Percentiles rank a stretch among this genome's conserved stretches.
phyloP scores from a whole-genome alignment of 371 early-diverging fungal species.

The Lichtheimia hyalospora region DNA sequence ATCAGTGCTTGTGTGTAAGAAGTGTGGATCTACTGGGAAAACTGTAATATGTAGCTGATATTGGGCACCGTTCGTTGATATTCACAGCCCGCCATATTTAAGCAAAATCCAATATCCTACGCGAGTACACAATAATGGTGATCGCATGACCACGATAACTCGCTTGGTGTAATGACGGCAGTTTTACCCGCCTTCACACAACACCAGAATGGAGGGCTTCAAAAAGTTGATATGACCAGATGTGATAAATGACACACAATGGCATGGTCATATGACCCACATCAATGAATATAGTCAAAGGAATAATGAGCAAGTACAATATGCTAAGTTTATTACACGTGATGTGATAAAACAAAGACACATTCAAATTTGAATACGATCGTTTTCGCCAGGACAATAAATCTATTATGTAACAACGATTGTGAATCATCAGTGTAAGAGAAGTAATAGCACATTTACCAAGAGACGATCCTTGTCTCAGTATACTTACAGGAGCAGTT shows the following conservation, averaged over 20 bases:
- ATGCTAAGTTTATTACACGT: not conserved
- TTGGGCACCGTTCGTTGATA: no score
- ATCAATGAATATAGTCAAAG: not conserved
- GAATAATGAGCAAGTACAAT: not conserved
- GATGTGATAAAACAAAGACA: not conserved
- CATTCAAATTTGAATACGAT: conserved; percentile 1
- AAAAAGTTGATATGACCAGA: not conserved
- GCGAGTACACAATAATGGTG: no score
- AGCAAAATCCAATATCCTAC: no score
- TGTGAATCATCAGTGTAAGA: not conserved
- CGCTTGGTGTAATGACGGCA: no score
- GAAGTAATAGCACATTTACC: not conserved
- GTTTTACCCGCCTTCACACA: no score
- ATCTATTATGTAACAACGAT: not conserved
- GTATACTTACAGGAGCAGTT: not conserved
- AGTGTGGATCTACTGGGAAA: no score
- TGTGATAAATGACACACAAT: not conserved
- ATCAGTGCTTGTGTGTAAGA: no score
- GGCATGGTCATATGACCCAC: not conserved
- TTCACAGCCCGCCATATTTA: no score
- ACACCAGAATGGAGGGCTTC: no score
- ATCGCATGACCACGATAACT: no score
- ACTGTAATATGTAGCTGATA: no score
- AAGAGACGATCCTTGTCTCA: not conserved
- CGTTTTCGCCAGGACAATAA: conserved; percentile 11